Evolutionary conservation across 78 protist genomes (phyloP).

Genomic region (Dictyostelium discoideum): dicty_2.7 NC_007089.4:1276001-1276500

Average conservation of each 20-base stretch:
- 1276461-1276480: slow-evolving; percentile 79
- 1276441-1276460: slow-evolving; percentile 91
- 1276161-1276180: neutral
- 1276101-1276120: neutral
- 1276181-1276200: no score
- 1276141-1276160: no score
- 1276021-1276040: neutral
- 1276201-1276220: no score
- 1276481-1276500: slow-evolving; percentile 50
- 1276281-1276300: slow-evolving; percentile 98
- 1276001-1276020: neutral
- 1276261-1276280: slow-evolving; percentile 83
- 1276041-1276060: neutral
- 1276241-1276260: neutral
- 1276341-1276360: slow-evolving; percentile 99
- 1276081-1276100: neutral
- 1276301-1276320: slow-evolving; percentile 94
- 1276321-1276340: slow-evolving; percentile 97
- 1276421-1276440: slow-evolving; percentile 98
- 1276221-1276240: neutral
- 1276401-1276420: slow-evolving; percentile 95
- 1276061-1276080: no score
- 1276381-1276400: slow-evolving; percentile 69
- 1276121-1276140: neutral
- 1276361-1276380: slow-evolving; percentile 96